A percentile compares a stretch with the other conserved stretches of the same genome.
Conservation (phyloP, 306 rosid species). For the Lablab purpureus region DNA sequence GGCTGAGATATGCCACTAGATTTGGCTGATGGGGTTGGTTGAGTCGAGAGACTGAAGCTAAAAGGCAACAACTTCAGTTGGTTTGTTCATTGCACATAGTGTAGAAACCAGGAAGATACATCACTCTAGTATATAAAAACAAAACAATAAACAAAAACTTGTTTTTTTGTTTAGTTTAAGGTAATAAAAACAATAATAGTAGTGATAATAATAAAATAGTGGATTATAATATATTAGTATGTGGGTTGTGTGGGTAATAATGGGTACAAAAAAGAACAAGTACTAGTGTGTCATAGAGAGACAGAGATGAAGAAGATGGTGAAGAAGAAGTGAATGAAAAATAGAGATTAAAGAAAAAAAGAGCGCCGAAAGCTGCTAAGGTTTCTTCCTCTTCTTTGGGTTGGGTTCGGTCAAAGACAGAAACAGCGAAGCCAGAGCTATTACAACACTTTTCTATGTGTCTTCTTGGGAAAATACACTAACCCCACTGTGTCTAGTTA, state of each 20-base stretch:
- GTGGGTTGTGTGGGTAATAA: constrained; percentile 34
- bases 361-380: constrained; percentile 83
- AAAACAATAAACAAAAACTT: not conserved
- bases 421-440: constrained; percentile 41
- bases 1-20: constrained; percentile 44
- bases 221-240: constrained; percentile 20
- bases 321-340: not conserved
- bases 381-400: constrained; percentile 35
- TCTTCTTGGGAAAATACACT: constrained; percentile 44
- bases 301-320: not conserved
- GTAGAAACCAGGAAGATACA: constrained; percentile 32
- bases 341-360: constrained; percentile 47
- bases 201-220: constrained; percentile 14
- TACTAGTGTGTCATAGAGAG: not conserved
- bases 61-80: constrained; percentile 50
- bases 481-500: not conserved
- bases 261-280: constrained; percentile 1
- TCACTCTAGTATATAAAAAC: constrained; percentile 12
- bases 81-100: constrained; percentile 25
- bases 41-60: constrained; percentile 42
- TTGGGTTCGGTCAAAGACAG: constrained; percentile 63
- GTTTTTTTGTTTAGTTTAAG: constrained; percentile 35
- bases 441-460: constrained; percentile 33
- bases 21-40: constrained; percentile 57
- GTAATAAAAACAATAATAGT: constrained; percentile 10